Evolutionary conservation across 2,329 filamentous ascomycete species (phyloP).

Genomic region (Beauveria medogensis): DNA sequence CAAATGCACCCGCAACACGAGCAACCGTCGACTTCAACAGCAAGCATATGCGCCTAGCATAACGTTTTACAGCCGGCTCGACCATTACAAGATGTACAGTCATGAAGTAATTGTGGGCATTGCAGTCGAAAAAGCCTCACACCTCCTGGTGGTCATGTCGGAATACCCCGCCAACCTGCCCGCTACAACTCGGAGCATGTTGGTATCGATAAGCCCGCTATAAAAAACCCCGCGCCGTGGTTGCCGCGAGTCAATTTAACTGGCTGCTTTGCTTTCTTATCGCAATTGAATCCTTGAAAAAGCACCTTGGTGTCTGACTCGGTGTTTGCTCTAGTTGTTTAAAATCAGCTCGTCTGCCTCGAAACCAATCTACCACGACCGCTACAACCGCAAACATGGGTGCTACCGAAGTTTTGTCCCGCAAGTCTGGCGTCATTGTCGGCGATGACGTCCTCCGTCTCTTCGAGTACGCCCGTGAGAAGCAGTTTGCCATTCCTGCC

Average conservation of each 20-base stretch:
- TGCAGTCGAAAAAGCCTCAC: constrained; percentile 2
- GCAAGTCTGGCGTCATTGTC: constrained; percentile 47
- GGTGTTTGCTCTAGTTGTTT: neutral
- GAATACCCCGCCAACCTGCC: constrained; percentile 3
- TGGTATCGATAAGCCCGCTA: constrained; percentile 9
- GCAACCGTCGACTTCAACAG: neutral
- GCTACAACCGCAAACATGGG: constrained; percentile 27
- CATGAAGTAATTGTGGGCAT: neutral
- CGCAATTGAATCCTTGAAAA: constrained; percentile 1
- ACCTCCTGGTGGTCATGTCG: neutral
- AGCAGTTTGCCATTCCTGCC: constrained; percentile 82
- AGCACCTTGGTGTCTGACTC: constrained; percentile 4
- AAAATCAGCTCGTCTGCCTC: neutral
- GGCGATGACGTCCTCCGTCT: constrained; percentile 52
- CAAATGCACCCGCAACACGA: neutral
- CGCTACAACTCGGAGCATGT: neutral
- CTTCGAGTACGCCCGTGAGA: constrained; percentile 84
- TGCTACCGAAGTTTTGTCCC: constrained; percentile 35
- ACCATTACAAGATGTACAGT: neutral
- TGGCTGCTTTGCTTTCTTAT: constrained; percentile 3
- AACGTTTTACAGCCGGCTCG: neutral
- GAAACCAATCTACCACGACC: constrained; percentile 12
- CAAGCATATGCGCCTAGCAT: neutral
- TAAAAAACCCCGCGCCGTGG: constrained; percentile 11
- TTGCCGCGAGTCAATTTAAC: neutral